A percentile compares a stretch with the other conserved stretches of the same genome.
phyloP scores from a whole-genome alignment of 176 grass and related monocot species.

The Paspalum notatum region DNA sequence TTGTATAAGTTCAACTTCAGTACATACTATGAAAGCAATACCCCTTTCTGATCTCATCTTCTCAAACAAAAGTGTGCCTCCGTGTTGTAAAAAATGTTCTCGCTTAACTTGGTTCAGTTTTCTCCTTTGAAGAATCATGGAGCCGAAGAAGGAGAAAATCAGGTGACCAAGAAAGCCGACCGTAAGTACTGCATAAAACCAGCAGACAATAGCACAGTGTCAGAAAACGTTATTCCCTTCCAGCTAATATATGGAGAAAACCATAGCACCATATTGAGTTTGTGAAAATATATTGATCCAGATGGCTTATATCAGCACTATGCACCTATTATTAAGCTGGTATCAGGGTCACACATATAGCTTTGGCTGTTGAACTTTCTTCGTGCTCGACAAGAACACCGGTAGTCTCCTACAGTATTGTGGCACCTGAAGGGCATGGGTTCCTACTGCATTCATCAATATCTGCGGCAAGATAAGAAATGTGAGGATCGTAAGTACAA shows the following conservation, averaged over 20 bases:
- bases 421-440: background rate
- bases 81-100: constrained; percentile 43
- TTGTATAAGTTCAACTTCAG: constrained; percentile 31
- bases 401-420: background rate
- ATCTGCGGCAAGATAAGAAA: background rate
- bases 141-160: background rate
- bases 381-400: background rate
- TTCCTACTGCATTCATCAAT: background rate
- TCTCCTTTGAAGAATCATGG: constrained; percentile 24
- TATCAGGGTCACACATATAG: background rate
- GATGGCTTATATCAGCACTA: background rate
- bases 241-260: too few species aligned
- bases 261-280: background rate
- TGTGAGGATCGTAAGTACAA: background rate
- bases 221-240: background rate
- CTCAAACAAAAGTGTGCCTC: constrained; percentile 35
- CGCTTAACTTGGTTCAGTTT: constrained; percentile 27
- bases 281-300: too few species aligned
- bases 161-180: background rate
- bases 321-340: background rate
- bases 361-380: background rate
- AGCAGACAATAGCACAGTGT: background rate
- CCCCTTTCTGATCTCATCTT: constrained; percentile 42
- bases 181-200: constrained; percentile 4
- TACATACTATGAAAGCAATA: constrained; percentile 41